Evolutionary conservation across 331 rosid species (phyloP).

Genomic region (Cydonia oblonga): DNA sequence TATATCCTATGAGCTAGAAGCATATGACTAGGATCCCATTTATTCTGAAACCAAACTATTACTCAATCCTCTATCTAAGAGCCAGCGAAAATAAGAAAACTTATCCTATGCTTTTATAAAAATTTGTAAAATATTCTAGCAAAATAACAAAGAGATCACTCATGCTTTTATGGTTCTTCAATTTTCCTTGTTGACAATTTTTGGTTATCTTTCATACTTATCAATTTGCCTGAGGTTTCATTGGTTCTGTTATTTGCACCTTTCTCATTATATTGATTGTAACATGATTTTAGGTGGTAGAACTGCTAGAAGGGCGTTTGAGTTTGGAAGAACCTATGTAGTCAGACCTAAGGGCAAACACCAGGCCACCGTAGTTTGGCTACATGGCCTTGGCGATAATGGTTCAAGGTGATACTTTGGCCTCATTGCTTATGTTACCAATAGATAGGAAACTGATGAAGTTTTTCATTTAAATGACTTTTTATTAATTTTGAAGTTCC

Average conservation of each 20-base stretch:
- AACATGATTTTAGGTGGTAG: slow-evolving; percentile 34
- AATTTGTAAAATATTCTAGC: background rate
- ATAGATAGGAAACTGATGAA: background rate
- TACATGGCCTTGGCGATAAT: slow-evolving; percentile 97
- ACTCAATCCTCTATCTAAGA: background rate
- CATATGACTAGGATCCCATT: background rate
- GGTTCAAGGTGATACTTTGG: slow-evolving; percentile 71
- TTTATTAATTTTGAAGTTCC: background rate
- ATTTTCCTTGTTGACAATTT: background rate
- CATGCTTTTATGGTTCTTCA: background rate
- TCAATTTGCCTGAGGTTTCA: background rate
- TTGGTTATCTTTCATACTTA: background rate
- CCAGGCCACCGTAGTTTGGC: slow-evolving; percentile 98
- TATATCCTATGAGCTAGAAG: background rate
- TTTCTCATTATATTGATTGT: background rate
- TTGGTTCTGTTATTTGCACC: slow-evolving; percentile 1
- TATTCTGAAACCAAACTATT: background rate
- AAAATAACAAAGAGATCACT: background rate
- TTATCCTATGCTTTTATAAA: background rate
- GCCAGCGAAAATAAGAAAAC: background rate
- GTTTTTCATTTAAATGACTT: background rate
- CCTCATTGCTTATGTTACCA: slow-evolving; percentile 7
- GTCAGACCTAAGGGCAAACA: slow-evolving; percentile 97
- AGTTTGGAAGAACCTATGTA: slow-evolving; percentile 91
- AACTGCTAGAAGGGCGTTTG: slow-evolving; percentile 52